Base-by-base conservation (phyloP, 2,329 filamentous ascomycete species). In the Scopulariopsis brevicaulis region DNA sequence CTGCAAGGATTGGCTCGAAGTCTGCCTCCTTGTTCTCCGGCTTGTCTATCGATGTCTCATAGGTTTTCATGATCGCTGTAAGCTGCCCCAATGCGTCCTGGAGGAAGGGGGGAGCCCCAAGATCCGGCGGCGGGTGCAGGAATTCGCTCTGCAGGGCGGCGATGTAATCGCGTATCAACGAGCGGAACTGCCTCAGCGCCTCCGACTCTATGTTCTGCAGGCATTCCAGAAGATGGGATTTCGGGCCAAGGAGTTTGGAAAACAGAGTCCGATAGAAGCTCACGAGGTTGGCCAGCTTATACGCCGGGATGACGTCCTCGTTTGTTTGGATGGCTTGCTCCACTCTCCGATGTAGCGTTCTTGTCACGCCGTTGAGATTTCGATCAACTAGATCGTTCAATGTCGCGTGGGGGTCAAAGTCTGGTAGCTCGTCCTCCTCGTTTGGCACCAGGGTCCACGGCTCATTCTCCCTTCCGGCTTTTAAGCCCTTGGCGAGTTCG, bases 271-370 rank as follows among this genome's bases (percentile, higher is more conserved):
- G 85, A 72, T 99, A 99, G 72, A 99, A 99, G 48, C 83, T 85
- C 50, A 97, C 79, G 1, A 99, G 77, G 64, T 96, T 96, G 12
- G 90, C 86, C 48, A 97, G 84, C 68, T 91, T 94, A 74, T 96
- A 99, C 37, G 90, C 86, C 54, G 91, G 76, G 22, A 95, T 89
- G 0, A 87, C 87, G 60, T 97, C 92, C 64, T 96, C 92, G 68
- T 96, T 93, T 60, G 88, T 89, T 65, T 96, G 91, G 18, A 97
- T 87, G 22, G 96, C 89, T 65, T 97, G 89, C 69, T 96, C 92
- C 56, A 95, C 84, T 35, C 93, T 82, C 69, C 96, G 92, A 28
- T 89, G 85, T n/a, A 97, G 72, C n/a, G 92, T 83, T 24, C 90
- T 83, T 43, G 87, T 84, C 4, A 93, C 91, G 0, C 90, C 89